Base-by-base conservation (phyloP, 2,329 filamentous ascomycete species). In the Rutstroemia sp. region DNA sequence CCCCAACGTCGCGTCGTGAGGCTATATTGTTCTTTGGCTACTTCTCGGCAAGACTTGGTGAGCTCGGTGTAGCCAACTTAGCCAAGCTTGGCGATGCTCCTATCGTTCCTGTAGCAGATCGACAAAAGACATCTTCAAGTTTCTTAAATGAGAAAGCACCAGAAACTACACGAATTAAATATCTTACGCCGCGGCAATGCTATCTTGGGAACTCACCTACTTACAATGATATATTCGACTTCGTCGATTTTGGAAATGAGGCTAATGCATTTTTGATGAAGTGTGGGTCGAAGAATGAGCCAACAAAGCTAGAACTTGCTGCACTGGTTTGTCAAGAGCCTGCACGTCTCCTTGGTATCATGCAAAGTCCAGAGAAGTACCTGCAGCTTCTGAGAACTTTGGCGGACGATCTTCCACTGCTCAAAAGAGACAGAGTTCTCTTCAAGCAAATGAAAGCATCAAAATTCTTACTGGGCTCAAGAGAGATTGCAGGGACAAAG, bases 201-300 rank as follows among this genome's bases (percentile, higher is more conserved):
- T 99, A 96, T 69, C 77, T 99, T 2, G 94, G 94, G 8, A 85
- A 62, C 27, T 83, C 79, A 5, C 70, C 74, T 2, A 78, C 77
- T 7, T 99, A 95, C 66, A 87, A 83, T 10, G 88, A 95, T 34
- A 95, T 99, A 34, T 96, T 99, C 63, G 91, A 97, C 69, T 99
- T 96, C 71, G 92, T 97, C 14, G 89, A 97, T 69, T 99, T 96
- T 73, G 91, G 92, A 0, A 75, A 79, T 37, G 85, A 92, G 68
- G 92, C 90, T 2, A 97, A 97, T 66, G 78, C 87, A 0, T 99
- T 99, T 66, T 74, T 99, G 18, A 82, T 91, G 64, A 88, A 89
- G 60, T 90, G 92, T 62, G 94, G 94, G 9, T 92, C 91, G 2
- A 96, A 95, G 71, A 85, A 83, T 61, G 92, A 99, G 71, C 94